Evolutionary conservation across 2,329 filamentous ascomycete species (phyloP), one percentile per base, ranked within the genome.

Genomic region (Rhynchosporium agropyri): DNA sequence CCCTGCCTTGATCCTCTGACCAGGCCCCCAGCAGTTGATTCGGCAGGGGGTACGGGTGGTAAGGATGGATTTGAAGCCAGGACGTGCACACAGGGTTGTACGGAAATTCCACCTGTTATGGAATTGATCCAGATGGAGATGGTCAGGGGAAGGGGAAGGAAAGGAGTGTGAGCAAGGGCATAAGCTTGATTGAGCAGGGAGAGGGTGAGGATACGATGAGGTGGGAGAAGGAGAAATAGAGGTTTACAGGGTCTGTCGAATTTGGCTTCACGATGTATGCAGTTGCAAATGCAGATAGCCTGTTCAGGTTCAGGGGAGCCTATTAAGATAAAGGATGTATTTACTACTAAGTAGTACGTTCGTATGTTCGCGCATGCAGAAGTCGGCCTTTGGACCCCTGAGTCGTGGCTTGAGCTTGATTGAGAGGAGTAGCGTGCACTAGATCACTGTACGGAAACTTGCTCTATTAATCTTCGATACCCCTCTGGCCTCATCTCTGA

Each of bases 211-310:
- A 36, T 36, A 36, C 9, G 33, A 36, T 36, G 33, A 36, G 33
- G 33, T 6, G 33, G 9, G 9, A 36, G 9, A 10, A 36, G 33
- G 33, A 36, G 33, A 6, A 36, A 6, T 10, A 36, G 33, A 36
- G 9, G 33, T 6, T 36, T 10, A 36, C 36, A 42, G 36, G 51
- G 36, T 10, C 53, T 13, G 51, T 54, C 45, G 33, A 10, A 54
- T 60, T 64, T 66, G 58, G 62, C 63, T 63, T 63, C 65, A 65
- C 65, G 46, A 66, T 65, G 62, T 59, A 46, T n/a, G 20, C n/a
- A n/a, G 4, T n/a, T 26, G 43, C n/a, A 66, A 42, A 66, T 66
- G 64, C 62, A 65, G 65, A 55, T 62, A 53, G 50, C 51, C 46
- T 49, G 36, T 56, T 68, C 63, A 65, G 64, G 36, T 53, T 68